These are phyloP conservation scores for Arabidopsis lyrata DNA, from an alignment of 441 rosid species.

Conservation along the genomic window DNA sequence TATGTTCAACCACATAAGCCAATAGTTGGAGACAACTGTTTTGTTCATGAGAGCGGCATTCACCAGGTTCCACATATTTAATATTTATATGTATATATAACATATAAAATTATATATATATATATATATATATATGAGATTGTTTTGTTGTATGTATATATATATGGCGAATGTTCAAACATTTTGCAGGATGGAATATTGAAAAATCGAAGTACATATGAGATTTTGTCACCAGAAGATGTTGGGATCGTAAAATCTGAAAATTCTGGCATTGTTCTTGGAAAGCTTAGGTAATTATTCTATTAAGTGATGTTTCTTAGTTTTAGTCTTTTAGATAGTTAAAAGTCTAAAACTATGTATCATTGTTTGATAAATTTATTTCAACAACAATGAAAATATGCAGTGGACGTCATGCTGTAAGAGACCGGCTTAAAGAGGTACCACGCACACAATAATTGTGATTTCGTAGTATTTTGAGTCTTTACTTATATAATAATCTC, in stretches of 20 bases:
- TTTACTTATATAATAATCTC: neutral
- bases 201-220: conserved; percentile 43
- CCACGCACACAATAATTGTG: no score
- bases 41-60: conserved; percentile 87
- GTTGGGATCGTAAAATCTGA: conserved; percentile 25
- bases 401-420: conserved; percentile 43
- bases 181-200: conserved; percentile 39
- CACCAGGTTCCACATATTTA: conserved; percentile 61
- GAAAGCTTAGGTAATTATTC: conserved; percentile 34
- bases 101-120: no score
- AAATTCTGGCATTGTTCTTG: conserved; percentile 34
- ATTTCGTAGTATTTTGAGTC: neutral
- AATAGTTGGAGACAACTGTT: conserved; percentile 86
- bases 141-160: neutral
- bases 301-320: neutral
- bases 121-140: no score
- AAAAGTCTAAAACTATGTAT: neutral
- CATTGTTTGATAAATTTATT: neutral
- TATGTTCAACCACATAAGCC: conserved; percentile 92
- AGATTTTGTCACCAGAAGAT: conserved; percentile 44
- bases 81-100: no score
- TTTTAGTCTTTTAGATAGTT: neutral
- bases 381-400: neutral
- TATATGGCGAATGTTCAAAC: neutral
- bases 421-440: conserved; percentile 38